A percentile compares a stretch with the other conserved stretches of the same genome.
These are phyloP conservation scores for Rosellinia necatrix DNA, from an alignment of 2,329 filamentous ascomycete species.

Conservation along the genomic window DNA sequence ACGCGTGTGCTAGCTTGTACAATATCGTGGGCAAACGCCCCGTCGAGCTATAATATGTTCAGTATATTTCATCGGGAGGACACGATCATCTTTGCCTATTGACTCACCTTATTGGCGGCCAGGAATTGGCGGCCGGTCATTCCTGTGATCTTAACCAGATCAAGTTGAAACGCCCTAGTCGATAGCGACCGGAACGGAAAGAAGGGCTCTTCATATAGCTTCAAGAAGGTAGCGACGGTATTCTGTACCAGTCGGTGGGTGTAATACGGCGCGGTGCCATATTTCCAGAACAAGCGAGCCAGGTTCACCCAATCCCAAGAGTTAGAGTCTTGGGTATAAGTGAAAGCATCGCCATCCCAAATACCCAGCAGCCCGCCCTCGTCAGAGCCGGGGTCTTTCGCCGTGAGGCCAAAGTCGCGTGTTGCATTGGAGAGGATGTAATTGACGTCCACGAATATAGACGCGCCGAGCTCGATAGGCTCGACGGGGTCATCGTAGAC, in stretches of 20 bases:
- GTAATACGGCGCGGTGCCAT: constrained; percentile 77
- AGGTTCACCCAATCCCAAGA: constrained; percentile 78
- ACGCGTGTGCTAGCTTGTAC: constrained; percentile 90
- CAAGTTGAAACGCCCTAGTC: constrained; percentile 68
- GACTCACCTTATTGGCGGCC: constrained; percentile 60
- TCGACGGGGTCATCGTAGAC: constrained; percentile 69
- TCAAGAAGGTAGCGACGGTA: constrained; percentile 73
- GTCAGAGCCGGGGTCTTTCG: constrained; percentile 51
- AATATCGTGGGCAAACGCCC: constrained; percentile 75
- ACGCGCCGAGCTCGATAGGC: constrained; percentile 85
- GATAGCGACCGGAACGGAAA: constrained; percentile 86
- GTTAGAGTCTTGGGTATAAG: constrained; percentile 66
- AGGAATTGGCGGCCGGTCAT: constrained; percentile 77
- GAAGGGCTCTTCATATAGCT: constrained; percentile 77
- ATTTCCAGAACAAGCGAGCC: constrained; percentile 80
- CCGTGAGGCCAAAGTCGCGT: constrained; percentile 69
- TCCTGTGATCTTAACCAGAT: constrained; percentile 67
- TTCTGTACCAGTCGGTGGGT: constrained; percentile 73
- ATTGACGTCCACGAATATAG: constrained; percentile 88
- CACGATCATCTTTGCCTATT: background rate
- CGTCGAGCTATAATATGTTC: constrained; percentile 54
- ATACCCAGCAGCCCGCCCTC: constrained; percentile 69
- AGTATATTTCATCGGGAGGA: background rate
- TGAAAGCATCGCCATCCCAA: constrained; percentile 80
- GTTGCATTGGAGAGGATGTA: constrained; percentile 78